A percentile compares a stretch with the other conserved stretches of the same genome.
phyloP scores from a whole-genome alignment of 345 rosid genomes.

The Capsella bursapastoris region DNA sequence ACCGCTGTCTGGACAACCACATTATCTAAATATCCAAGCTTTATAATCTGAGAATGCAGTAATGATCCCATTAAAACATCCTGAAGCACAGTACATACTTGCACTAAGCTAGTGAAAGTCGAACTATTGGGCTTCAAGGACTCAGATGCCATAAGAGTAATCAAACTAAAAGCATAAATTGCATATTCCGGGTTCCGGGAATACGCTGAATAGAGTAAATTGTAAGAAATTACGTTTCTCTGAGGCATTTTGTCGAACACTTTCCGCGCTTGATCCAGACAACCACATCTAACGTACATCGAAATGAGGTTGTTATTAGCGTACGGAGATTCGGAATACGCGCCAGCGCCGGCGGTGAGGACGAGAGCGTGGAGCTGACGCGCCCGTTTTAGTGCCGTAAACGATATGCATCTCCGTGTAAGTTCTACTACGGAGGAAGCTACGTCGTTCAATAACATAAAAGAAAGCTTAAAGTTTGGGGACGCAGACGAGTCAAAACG shows the following conservation, averaged over 20 bases:
- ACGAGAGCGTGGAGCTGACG: conserved; percentile 72
- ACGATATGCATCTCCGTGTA: conserved; percentile 57
- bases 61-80: conserved; percentile 55
- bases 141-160: conserved; percentile 50
- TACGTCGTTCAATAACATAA: conserved; percentile 50
- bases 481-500: conserved; percentile 7
- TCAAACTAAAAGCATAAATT: conserved; percentile 44
- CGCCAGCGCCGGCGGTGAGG: conserved; percentile 47
- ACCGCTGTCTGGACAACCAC: conserved; percentile 72
- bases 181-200: conserved; percentile 52
- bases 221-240: conserved; percentile 63
- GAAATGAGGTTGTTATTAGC: conserved; percentile 66
- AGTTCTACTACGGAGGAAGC: conserved; percentile 46
- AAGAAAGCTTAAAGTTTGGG: background rate
- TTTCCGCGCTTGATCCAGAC: conserved; percentile 41
- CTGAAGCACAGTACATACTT: conserved; percentile 57
- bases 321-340: conserved; percentile 51
- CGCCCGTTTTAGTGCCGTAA: conserved; percentile 48
- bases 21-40: conserved; percentile 55
- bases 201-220: conserved; percentile 72
- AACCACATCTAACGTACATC: conserved; percentile 66
- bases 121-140: conserved; percentile 63
- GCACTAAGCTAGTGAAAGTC: conserved; percentile 75
- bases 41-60: conserved; percentile 60
- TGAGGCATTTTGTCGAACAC: conserved; percentile 80